Percentiles rank a stretch among this genome's conserved stretches.
Evolutionary conservation across 2,329 filamentous ascomycete species (phyloP).

Genomic region (Achaetomium macrosporum): DNA sequence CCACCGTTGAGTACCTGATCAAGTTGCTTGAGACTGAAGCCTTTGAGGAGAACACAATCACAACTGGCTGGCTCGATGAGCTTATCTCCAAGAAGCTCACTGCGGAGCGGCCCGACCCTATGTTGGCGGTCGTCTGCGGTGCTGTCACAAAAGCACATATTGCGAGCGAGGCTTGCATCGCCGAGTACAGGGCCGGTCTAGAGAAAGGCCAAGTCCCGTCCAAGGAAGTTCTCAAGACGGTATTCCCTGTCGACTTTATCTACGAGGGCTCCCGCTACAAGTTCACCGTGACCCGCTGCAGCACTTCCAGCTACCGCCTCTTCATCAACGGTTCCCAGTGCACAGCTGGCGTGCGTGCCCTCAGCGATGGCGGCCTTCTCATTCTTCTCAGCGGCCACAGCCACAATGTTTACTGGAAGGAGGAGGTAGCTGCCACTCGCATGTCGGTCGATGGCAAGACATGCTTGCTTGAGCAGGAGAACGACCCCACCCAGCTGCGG

Average conservation of each 20-base stretch:
- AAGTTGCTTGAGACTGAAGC: constrained; percentile 97
- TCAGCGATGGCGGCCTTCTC: constrained; percentile 89
- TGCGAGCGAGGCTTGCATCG: constrained; percentile 82
- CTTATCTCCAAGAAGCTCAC: constrained; percentile 97
- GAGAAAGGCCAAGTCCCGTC: constrained; percentile 97
- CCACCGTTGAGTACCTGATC: constrained; percentile 97
- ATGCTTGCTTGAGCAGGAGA: constrained; percentile 95
- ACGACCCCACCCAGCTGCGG: constrained; percentile 93
- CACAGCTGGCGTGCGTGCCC: constrained; percentile 82
- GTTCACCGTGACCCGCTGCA: constrained; percentile 92
- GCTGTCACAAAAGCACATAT: constrained; percentile 92
- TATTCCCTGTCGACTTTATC: constrained; percentile 97
- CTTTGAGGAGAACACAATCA: constrained; percentile 98
- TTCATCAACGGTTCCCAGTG: constrained; percentile 99
- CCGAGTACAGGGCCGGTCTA: constrained; percentile 79
- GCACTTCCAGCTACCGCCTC: constrained; percentile 87
- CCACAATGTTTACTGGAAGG: constrained; percentile 99
- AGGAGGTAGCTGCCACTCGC: constrained; percentile 92
- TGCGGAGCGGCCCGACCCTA: constrained; percentile 88
- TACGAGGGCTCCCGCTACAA: constrained; percentile 97
- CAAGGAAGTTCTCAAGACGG: constrained; percentile 94
- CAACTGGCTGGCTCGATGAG: constrained; percentile 97
- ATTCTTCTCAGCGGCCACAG: constrained; percentile 86
- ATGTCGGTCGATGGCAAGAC: constrained; percentile 98
- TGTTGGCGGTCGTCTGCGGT: constrained; percentile 91